Evolutionary conservation across 2,329 filamentous ascomycete genomes (phyloP), one percentile per base, ranked within the genome.

Genomic region (Westerdykella aurantiaca): DNA sequence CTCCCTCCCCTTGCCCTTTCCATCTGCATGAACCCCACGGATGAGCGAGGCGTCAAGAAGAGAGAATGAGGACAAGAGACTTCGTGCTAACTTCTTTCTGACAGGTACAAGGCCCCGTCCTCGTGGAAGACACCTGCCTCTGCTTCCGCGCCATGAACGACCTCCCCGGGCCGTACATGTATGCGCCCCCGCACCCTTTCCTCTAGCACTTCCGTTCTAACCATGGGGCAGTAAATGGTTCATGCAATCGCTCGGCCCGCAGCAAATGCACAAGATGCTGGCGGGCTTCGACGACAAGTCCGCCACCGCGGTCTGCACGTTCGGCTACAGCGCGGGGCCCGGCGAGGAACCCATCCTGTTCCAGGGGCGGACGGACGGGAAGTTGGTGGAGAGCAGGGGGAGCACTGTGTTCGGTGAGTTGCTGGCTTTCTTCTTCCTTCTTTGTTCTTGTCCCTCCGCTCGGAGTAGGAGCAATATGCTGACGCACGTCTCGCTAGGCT

Each of bases 121-220:
- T 98, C 33, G 91, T 95, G 10, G 93, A 98, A 70, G 93, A 98
- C 69, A 98, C 93, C 13, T 89, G 89, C 55, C 76, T 98, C 39
- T 94, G 89, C 73, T 98, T 96, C 66, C 84, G 86, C 62, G 90
- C 91, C 16, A 78, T 96, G 48, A 82, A 86, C 46, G 90, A 89
- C n/a, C 77, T 98, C 23, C 93, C 93, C 2, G 93, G 93, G 1
- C 88, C 91, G 34, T 98, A 98, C 67, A 95, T 98, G 91, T 95
- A 76, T 56, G 80, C 71, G 34, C 13, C 5, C 23, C n/a, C 25
- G 16, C 18, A 35, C 38, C 18, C 23, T 34, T 41, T 37, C 12
- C 29, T 12, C 31, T 18, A 13, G 37, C 34, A 21, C 31, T 6
- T 22, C 33, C 37, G 33, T 6, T 33, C 18, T 14, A 34, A 38